A percentile compares a stretch with the other conserved stretches of the same genome.
phyloP scores from a whole-genome alignment of 352 stramenopile genomes.

The Globisporangium mamillatum region DNA sequence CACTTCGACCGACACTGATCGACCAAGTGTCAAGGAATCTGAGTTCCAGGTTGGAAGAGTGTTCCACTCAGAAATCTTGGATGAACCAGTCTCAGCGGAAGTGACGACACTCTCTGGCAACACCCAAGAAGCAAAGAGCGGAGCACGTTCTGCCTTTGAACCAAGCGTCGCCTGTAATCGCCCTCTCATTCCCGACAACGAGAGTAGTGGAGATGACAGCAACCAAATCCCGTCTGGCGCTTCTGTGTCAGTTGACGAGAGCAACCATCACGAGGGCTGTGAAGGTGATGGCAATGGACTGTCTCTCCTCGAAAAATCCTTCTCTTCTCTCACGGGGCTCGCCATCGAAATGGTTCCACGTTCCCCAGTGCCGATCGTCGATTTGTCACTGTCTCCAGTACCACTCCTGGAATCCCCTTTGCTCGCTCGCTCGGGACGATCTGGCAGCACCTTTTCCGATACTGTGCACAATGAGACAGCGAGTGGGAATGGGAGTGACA shows the following conservation, averaged over 20 bases:
- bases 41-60: not conserved
- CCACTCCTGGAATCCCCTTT: conserved; percentile 16
- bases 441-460: conserved; percentile 9
- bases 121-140: not conserved
- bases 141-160: not conserved
- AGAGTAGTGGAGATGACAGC: not conserved
- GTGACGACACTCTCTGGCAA: not conserved
- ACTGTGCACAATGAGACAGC: not conserved
- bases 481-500: not conserved
- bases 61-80: not conserved
- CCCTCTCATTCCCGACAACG: not conserved
- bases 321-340: not conserved
- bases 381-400: conserved; percentile 13
- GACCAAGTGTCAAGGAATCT: not conserved
- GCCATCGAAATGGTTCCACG: not conserved
- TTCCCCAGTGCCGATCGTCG: conserved; percentile 2
- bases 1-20: not conserved
- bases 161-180: not conserved
- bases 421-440: conserved; percentile 2
- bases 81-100: not conserved
- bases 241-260: not conserved
- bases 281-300: not conserved
- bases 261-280: not conserved
- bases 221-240: not conserved
- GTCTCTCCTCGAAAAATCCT: not conserved